Conservation (phyloP, 495 filamentous ascomycete genomes). For the Penicillium canariense region DNA sequence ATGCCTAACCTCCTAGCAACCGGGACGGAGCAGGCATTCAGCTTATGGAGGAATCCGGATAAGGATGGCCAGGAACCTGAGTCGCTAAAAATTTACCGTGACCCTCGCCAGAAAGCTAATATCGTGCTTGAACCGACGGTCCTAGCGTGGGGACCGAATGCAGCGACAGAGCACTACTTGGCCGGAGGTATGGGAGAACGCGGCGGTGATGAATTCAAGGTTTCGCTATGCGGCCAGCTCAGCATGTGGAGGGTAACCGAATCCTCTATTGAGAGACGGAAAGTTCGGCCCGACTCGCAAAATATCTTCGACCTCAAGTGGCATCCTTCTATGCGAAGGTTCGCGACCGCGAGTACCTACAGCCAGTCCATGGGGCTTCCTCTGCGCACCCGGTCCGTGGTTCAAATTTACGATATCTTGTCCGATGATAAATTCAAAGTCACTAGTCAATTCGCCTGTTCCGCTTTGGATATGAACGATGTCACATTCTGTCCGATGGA, state of each 20-base stretch:
- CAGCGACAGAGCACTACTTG: constrained; percentile 54
- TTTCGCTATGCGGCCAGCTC: constrained; percentile 62
- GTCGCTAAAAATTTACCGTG: constrained; percentile 10
- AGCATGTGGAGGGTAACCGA: constrained; percentile 66
- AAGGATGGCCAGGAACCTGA: constrained; percentile 1
- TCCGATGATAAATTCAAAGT: not conserved
- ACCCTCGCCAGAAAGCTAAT: constrained; percentile 42
- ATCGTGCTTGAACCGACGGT: constrained; percentile 61
- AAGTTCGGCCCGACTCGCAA: constrained; percentile 50
- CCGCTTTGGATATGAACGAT: constrained; percentile 85
- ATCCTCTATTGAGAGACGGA: constrained; percentile 43
- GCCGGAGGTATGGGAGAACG: constrained; percentile 75
- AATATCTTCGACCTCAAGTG: constrained; percentile 81
- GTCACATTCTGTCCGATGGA: constrained; percentile 54
- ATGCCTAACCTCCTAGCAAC: constrained; percentile 49
- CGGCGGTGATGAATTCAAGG: constrained; percentile 52
- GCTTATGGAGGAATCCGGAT: constrained; percentile 32
- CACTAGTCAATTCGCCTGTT: constrained; percentile 56
- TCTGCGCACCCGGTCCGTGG: constrained; percentile 45
- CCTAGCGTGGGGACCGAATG: constrained; percentile 65
- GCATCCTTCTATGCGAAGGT: constrained; percentile 60
- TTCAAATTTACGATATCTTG: constrained; percentile 48
- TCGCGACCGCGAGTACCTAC: constrained; percentile 59
- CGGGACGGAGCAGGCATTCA: constrained; percentile 35
- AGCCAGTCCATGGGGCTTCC: constrained; percentile 22